Evolutionary conservation across 371 early-diverging fungal genomes (phyloP), one percentile per base, ranked within the genome.

Genomic region (Lichtheimia corymbifera): DNA sequence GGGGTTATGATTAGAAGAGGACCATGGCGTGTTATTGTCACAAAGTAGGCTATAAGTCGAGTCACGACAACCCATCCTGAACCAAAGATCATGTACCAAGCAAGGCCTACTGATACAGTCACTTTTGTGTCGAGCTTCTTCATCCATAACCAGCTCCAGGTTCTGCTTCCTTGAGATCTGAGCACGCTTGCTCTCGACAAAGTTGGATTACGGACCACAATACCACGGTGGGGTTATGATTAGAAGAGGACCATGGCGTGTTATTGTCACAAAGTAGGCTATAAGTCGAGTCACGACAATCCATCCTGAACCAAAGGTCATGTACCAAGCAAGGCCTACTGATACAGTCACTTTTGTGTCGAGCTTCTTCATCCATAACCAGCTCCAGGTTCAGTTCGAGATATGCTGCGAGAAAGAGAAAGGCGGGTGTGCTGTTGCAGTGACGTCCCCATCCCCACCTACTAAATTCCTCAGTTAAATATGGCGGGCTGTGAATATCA

Each of bases 1-100:
- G 14, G 44, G 44, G 44, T 44, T 44, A 44, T 44, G 44, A 15
- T 13, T 15, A 44, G 44, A 44, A 44, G 44, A 44, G 44, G 17
- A 44, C 44, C 44, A 44, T 44, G 44, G 44, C 44, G 44, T 27
- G 44, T 17, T 44, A 44, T 44, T 44, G 44, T 44, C 44, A 44
- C 17, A 17, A 44, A 44, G 44, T 44, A 44, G 44, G 44, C 44
- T 13, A 15, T 44, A 15, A 13, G 17, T 44, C 44, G 44, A 44
- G 44, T 44, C 44, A 44, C 44, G 44, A 44, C 44, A 44, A 44
- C 7, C 44, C 44, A 44, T 17, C 44, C 44, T 17, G 14, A 17
- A 44, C 44, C 44, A 44, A 44, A 17, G 14, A 15, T 27, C 44
- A 17, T 44, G 44, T 44, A 44, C 44, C n/a, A 17, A 44, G 17